phyloP scores from a whole-genome alignment of 768 basidiomycete genomes.

The Hericium coralloides region DNA sequence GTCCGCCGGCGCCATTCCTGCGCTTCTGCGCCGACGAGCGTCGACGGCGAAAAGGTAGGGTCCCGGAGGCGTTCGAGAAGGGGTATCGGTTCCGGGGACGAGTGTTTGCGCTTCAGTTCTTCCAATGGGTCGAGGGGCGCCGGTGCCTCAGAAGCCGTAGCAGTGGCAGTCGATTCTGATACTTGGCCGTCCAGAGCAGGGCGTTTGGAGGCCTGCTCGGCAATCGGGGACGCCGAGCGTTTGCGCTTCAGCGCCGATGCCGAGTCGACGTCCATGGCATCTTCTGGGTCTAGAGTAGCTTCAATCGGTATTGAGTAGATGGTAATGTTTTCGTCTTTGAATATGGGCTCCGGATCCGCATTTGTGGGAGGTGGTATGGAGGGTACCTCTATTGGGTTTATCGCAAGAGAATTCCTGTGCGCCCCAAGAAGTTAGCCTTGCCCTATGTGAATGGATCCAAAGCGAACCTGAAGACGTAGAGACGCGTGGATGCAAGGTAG shows the following conservation, averaged over 20 bases:
- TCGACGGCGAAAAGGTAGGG: slow-evolving; percentile 21
- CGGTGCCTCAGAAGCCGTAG: not conserved
- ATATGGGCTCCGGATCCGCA: slow-evolving; percentile 35
- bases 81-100: not conserved
- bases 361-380: slow-evolving; percentile 16
- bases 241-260: slow-evolving; percentile 20
- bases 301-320: slow-evolving; percentile 52
- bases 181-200: not conserved
- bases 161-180: not conserved
- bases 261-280: not conserved
- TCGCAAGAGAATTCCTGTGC: slow-evolving; percentile 40
- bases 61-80: slow-evolving; percentile 20
- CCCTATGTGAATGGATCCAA: not conserved
- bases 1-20: slow-evolving; percentile 47
- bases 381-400: slow-evolving; percentile 38
- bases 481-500: slow-evolving; percentile 60
- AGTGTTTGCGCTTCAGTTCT: not conserved
- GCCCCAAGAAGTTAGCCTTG: not conserved
- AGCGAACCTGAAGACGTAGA: slow-evolving; percentile 56
- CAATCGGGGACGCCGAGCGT: slow-evolving; percentile 16
- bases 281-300: not conserved
- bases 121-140: not conserved
- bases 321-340: slow-evolving; percentile 52
- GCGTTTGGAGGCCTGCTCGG: slow-evolving; percentile 16
- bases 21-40: slow-evolving; percentile 34